A percentile compares a stretch with the other conserved stretches of the same genome.
These are phyloP conservation scores for Vaccinium vitisidaea DNA, from an alignment of 148 eudicot species.

Conservation along the genomic window DNA sequence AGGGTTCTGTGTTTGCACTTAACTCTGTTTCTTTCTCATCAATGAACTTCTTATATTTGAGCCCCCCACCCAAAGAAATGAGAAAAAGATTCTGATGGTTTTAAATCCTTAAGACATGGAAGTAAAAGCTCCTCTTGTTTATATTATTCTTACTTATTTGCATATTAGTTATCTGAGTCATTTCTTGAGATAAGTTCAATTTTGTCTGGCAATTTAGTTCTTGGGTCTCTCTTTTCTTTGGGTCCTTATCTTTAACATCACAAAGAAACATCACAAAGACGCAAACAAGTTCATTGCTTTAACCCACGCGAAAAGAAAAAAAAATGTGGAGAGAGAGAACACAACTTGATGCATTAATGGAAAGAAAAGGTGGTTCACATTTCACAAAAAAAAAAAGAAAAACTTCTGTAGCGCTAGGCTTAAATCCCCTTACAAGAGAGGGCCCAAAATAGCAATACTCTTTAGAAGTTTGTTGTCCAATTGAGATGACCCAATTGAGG, in stretches of 20 bases:
- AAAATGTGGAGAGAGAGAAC: background rate
- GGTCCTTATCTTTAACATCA: too few species aligned
- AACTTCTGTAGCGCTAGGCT: constrained; percentile 21
- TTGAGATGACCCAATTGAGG: constrained; percentile 73
- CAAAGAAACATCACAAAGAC: too few species aligned
- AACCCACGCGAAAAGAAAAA: too few species aligned
- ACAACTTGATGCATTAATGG: constrained; percentile 36
- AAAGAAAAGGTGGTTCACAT: constrained; percentile 17
- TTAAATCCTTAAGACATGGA: background rate
- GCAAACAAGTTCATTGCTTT: too few species aligned
- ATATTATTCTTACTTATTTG: background rate
- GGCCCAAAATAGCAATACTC: constrained; percentile 9
- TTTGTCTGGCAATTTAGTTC: background rate
- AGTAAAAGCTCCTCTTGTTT: background rate
- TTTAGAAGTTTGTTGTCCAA: constrained; percentile 73
- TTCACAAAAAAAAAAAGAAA: constrained; percentile 27
- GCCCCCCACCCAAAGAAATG: background rate
- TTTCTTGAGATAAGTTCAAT: background rate
- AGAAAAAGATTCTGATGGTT: background rate
- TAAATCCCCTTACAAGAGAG: constrained; percentile 23
- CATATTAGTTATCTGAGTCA: background rate
- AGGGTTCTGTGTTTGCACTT: background rate
- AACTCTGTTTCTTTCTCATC: background rate
- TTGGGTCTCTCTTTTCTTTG: background rate
- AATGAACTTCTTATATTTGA: background rate